phyloP scores from a whole-genome alignment of 352 stramenopile genomes.

The Phytophthora tubulina region DNA sequence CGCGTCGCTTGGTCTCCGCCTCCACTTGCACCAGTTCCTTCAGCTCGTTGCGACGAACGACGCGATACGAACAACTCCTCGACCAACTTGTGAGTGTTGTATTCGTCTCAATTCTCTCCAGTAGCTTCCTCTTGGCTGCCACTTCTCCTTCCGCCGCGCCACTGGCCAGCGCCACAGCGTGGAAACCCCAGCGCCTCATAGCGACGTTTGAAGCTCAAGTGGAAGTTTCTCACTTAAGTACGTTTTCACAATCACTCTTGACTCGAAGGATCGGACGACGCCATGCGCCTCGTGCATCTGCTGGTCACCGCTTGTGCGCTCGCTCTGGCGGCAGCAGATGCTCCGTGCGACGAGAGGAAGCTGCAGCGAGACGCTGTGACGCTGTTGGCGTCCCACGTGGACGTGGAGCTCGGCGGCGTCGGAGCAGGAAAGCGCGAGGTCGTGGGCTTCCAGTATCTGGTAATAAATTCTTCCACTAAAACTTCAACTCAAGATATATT shows the following conservation, averaged over 20 bases:
- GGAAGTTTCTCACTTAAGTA: not conserved
- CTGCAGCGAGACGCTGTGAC: constrained; percentile 56
- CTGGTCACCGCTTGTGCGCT: constrained; percentile 16
- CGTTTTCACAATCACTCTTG: not conserved
- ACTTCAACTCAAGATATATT: constrained; percentile 1
- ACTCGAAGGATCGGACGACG: not conserved
- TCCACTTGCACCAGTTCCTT: constrained; percentile 35
- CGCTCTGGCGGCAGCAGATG: constrained; percentile 11
- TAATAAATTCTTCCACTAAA: constrained; percentile 25
- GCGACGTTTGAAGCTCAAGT: constrained; percentile 9
- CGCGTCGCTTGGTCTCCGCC: constrained; percentile 6
- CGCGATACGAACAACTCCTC: constrained; percentile 51
- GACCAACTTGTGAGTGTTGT: constrained; percentile 37
- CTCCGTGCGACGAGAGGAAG: constrained; percentile 56
- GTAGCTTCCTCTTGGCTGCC: constrained; percentile 37
- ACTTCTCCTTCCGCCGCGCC: constrained; percentile 49
- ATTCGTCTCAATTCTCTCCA: constrained; percentile 40
- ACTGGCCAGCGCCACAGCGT: constrained; percentile 56
- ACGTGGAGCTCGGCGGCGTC: constrained; percentile 79
- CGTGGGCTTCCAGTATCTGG: constrained; percentile 85
- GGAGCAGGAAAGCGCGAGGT: constrained; percentile 51
- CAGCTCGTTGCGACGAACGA: constrained; percentile 53
- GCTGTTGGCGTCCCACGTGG: constrained; percentile 59
- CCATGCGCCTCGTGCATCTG: constrained; percentile 10
- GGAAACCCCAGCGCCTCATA: constrained; percentile 54